Evolutionary conservation across 352 stramenopile species (phyloP), one percentile per base, ranked within the genome.

Genomic region (Phytophthora melonis): DNA sequence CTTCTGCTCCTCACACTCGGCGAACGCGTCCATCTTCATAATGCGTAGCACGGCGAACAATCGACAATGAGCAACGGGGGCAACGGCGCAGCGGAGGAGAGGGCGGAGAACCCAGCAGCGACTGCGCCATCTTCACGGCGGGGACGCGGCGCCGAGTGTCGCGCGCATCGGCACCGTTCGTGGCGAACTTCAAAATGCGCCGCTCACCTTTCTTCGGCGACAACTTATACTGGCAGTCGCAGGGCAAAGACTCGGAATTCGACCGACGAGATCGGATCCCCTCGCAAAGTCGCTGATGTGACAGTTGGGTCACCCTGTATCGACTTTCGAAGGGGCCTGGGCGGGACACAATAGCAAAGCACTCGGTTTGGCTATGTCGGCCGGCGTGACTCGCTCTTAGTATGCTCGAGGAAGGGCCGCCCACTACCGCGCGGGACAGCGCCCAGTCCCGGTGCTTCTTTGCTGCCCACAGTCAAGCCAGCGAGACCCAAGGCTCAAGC

Each of bases 1-100:
- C 75, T 95, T 95, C 66, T 83, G 81, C 75, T 93, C 85, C 19
- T 84, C 78, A 66, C 88, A 95, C 80, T 93, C 88, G 59, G 81
- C 74, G 60, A 83, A 91, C 27, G 74, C 66, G 45, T 78, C 69
- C 69, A 80, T 82, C 41, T 69, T 79, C 41, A 55, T 59, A 14
- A 25, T 76, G 62, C 18, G 49, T 47, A 61, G 19, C 25, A 67
- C 52, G 47, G 56, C n/a, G 59, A 66, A 75, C 41, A 77, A 74
- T 74, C 47, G 50, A 3, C 32, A 81, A 74, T 81, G 75, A 79
- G 58, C 47, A 62, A 3, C 5, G 19, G 23, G 47, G 1, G 50
- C 41, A 23, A 49, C 45, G 32, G 53, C 34, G 13, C 34, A 16
- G 16, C 16, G 41, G 6, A 49, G 41, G 6, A 19, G 36, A 45